Conservation (phyloP, 352 stramenopile genomes). For the Globisporangium orthogonon region DNA sequence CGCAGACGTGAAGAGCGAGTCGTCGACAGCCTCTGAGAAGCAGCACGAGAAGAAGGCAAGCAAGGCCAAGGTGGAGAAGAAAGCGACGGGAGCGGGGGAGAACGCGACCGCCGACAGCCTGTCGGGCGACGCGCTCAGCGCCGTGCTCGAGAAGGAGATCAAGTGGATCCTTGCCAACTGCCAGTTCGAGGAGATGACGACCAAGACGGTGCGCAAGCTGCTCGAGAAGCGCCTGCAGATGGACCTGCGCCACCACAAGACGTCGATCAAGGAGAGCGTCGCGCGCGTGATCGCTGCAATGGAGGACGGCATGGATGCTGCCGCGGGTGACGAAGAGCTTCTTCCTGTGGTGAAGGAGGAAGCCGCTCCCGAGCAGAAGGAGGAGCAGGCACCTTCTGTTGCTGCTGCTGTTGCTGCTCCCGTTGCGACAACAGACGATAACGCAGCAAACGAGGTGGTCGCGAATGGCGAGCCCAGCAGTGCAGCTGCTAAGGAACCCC, state of each 20-base stretch:
- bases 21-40: neutral
- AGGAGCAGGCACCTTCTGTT: too few relatives aligned
- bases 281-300: conserved; percentile 70
- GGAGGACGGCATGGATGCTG: conserved; percentile 35
- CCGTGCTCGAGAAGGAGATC: conserved; percentile 71
- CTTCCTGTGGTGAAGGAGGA: conserved; percentile 1
- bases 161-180: conserved; percentile 73
- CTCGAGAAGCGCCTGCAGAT: conserved; percentile 63
- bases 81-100: neutral
- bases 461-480: neutral
- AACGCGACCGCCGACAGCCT: conserved; percentile 9
- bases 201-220: conserved; percentile 70
- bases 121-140: conserved; percentile 37
- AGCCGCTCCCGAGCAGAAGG: neutral
- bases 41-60: neutral
- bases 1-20: conserved; percentile 32
- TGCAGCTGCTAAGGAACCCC: neutral
- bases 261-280: conserved; percentile 69
- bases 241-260: conserved; percentile 69
- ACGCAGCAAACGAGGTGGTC: neutral
- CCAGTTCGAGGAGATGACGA: conserved; percentile 81
- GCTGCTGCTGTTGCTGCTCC: neutral
- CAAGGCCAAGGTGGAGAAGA: conserved; percentile 7
- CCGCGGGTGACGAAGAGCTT: conserved; percentile 6
- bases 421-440: neutral